Conservation (phyloP, 306 rosid species). For the Phaseolus lunatus region DNA sequence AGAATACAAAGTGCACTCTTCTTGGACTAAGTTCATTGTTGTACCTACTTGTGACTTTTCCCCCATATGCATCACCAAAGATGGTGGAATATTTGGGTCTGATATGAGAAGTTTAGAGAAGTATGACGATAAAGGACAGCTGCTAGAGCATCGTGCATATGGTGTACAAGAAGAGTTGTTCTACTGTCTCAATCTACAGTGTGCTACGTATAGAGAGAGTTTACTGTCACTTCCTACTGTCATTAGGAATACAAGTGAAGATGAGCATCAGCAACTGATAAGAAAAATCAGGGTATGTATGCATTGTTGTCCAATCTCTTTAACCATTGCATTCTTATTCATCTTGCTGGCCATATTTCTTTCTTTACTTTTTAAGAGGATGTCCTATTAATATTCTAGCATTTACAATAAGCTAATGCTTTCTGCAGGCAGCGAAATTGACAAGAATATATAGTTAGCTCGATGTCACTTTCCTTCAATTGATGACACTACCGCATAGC, state of each 20-base stretch:
- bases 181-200: background rate
- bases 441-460: background rate
- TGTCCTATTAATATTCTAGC: background rate
- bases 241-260: background rate
- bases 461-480: slow-evolving; percentile 13
- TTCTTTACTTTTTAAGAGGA: background rate
- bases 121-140: background rate
- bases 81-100: slow-evolving; percentile 10
- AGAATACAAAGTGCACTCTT: slow-evolving; percentile 18
- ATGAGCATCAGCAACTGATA: background rate
- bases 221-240: background rate
- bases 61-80: background rate
- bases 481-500: background rate
- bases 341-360: background rate
- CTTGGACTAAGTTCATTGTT: slow-evolving; percentile 24
- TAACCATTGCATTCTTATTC: background rate
- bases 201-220: no score
- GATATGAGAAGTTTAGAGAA: background rate
- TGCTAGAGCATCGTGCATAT: background rate
- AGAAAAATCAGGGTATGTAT: background rate
- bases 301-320: background rate
- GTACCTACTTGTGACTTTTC: background rate
- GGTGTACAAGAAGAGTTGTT: no score
- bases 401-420: background rate
- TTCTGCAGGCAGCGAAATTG: background rate